phyloP scores from a whole-genome alignment of 129 eudicot species.

The Chrysanthemum seticuspe region DNA sequence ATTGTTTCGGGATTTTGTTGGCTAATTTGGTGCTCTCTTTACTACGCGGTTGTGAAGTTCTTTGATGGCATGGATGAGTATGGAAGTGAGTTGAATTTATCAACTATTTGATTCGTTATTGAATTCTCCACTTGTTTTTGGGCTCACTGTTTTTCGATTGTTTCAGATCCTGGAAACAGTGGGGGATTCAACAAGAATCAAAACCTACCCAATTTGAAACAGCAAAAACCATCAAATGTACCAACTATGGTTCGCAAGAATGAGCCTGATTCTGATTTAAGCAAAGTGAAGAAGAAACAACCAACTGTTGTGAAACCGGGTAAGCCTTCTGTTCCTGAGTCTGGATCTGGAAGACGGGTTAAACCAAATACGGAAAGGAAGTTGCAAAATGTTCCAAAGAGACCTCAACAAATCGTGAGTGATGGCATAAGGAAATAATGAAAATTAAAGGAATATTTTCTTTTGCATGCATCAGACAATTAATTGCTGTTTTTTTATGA shows the following conservation, averaged over 20 bases:
- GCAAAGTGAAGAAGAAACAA: constrained; percentile 40
- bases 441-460: not conserved
- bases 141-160: constrained; percentile 31
- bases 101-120: constrained; percentile 42
- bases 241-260: constrained; percentile 23
- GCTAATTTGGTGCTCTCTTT: constrained; percentile 17
- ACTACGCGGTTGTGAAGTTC: constrained; percentile 41
- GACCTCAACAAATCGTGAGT: constrained; percentile 51
- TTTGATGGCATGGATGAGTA: constrained; percentile 93
- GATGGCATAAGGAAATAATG: not conserved
- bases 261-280: constrained; percentile 6
- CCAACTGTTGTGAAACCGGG: constrained; percentile 39
- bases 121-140: constrained; percentile 35
- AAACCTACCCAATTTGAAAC: constrained; percentile 34
- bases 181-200: constrained; percentile 70
- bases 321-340: constrained; percentile 43
- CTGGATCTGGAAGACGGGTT: constrained; percentile 51
- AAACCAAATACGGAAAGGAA: constrained; percentile 42
- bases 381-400: constrained; percentile 26
- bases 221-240: constrained; percentile 31
- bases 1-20: constrained; percentile 22
- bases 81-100: constrained; percentile 70
- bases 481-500: constrained; percentile 16
- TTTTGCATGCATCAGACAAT: not conserved
- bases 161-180: constrained; percentile 78